Evolutionary conservation across 2,329 filamentous ascomycete genomes (phyloP).

Genomic region (Aplosporella prunicola): DNA sequence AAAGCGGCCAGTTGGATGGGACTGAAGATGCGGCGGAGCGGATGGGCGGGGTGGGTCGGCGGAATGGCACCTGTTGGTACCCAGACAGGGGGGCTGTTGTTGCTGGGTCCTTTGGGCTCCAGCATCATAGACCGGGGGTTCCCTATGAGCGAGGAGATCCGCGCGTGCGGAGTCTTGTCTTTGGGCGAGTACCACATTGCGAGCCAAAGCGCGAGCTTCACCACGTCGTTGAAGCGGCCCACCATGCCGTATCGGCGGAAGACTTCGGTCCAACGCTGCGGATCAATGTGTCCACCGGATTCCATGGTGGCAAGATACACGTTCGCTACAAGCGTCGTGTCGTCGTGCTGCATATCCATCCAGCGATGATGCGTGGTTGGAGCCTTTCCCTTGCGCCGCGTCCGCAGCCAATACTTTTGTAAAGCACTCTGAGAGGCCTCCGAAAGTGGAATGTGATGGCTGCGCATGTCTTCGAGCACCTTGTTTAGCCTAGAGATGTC

Average conservation of each 20-base stretch:
- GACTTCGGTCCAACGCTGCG: conserved; percentile 47
- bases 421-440: conserved; percentile 36
- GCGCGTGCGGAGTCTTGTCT: not conserved
- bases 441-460: conserved; percentile 33
- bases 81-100: not conserved
- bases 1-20: conserved; percentile 20
- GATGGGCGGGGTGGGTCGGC: conserved; percentile 14
- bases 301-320: conserved; percentile 40
- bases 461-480: conserved; percentile 42
- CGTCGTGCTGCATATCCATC: conserved; percentile 20
- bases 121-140: not conserved
- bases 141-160: not conserved
- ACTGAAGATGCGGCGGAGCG: conserved; percentile 21
- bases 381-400: conserved; percentile 29
- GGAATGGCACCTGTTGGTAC: not conserved
- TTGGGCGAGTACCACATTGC: conserved; percentile 24
- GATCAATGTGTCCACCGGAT: conserved; percentile 33
- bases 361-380: conserved; percentile 17
- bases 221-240: conserved; percentile 42
- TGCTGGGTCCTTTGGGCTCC: not conserved
- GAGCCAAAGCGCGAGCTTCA: conserved; percentile 44
- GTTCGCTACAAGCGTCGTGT: conserved; percentile 38
- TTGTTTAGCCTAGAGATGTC: conserved; percentile 19
- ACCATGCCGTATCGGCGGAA: conserved; percentile 51
- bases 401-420: conserved; percentile 30